These are phyloP conservation scores for Lachancea lanzarotensis DNA, from an alignment of 805 yeast genomes.

Conservation along the genomic window DNA sequence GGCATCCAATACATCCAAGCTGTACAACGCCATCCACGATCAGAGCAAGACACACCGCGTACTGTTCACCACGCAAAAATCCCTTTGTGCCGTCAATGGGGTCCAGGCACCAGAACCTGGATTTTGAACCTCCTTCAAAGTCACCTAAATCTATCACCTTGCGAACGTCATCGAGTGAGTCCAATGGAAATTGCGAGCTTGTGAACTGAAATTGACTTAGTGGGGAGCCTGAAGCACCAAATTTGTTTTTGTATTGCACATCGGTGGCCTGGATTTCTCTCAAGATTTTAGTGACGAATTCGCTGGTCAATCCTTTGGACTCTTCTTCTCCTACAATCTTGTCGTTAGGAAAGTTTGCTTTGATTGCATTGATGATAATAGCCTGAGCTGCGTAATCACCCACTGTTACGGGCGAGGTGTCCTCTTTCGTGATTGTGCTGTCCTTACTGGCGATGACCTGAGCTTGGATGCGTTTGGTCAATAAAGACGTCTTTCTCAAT, in stretches of 20 bases:
- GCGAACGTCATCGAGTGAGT: slow-evolving; percentile 44
- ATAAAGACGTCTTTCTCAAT: slow-evolving; percentile 75
- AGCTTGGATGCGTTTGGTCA: slow-evolving; percentile 60
- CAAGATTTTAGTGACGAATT: slow-evolving; percentile 46
- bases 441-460: slow-evolving; percentile 44
- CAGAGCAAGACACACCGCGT: slow-evolving; percentile 90
- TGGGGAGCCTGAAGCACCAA: slow-evolving; percentile 8
- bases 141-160: slow-evolving; percentile 72
- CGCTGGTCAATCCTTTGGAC: slow-evolving; percentile 56
- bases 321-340: slow-evolving; percentile 94
- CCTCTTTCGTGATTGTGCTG: slow-evolving; percentile 70
- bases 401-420: slow-evolving; percentile 89
- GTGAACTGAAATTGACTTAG: slow-evolving; percentile 9
- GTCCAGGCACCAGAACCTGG: slow-evolving; percentile 94
- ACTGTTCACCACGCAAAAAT: slow-evolving; percentile 90
- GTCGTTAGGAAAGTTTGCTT: slow-evolving; percentile 73
- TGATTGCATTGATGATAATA: slow-evolving; percentile 75
- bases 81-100: slow-evolving; percentile 99
- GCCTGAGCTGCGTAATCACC: slow-evolving; percentile 98
- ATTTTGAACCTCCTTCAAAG: slow-evolving; percentile 68
- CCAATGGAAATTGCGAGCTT: slow-evolving; percentile 30
- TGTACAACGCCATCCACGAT: slow-evolving; percentile 80
- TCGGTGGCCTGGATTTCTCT: slow-evolving; percentile 53
- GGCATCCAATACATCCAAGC: slow-evolving; percentile 94
- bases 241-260: slow-evolving; percentile 32